Evolutionary conservation across 2,329 filamentous ascomycete species (phyloP).

Genomic region (Neocucurbitaria cava): DNA sequence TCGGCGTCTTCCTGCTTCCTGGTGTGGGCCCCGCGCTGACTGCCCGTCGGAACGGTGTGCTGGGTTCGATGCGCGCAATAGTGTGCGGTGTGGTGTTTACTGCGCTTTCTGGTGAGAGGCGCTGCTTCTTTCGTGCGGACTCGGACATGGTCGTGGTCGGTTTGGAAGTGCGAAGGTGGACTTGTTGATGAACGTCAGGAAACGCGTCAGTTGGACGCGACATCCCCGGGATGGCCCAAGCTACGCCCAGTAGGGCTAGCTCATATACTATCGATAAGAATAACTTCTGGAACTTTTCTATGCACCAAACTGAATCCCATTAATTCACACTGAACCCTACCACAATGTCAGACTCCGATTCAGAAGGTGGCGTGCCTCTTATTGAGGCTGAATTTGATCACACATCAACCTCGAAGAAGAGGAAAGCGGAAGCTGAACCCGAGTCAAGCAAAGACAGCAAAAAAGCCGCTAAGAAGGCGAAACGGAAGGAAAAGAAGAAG

Average conservation of each 20-base stretch:
- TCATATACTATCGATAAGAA: constrained; percentile 39
- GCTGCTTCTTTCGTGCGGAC: constrained; percentile 46
- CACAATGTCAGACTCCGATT: constrained; percentile 55
- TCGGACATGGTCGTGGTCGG: constrained; percentile 40
- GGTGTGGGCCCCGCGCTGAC: constrained; percentile 44
- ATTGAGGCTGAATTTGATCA: constrained; percentile 51
- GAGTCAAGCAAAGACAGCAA: constrained; percentile 43
- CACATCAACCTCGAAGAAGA: constrained; percentile 46
- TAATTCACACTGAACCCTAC: constrained; percentile 28
- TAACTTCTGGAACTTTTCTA: constrained; percentile 33
- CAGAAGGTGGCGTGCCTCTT: constrained; percentile 53
- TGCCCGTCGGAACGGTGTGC: constrained; percentile 46
- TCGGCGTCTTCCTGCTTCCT: constrained; percentile 40
- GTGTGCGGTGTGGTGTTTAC: constrained; percentile 34
- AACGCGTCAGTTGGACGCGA: constrained; percentile 31
- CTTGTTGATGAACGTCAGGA: constrained; percentile 30
- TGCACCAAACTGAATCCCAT: constrained; percentile 13
- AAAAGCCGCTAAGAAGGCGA: constrained; percentile 45
- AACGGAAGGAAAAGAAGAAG: constrained; percentile 63
- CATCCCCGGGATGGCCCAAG: constrained; percentile 3
- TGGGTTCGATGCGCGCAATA: constrained; percentile 24
- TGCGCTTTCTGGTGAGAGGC: constrained; percentile 38
- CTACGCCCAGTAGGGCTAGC: constrained; percentile 13
- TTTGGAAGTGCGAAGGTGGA: constrained; percentile 11
- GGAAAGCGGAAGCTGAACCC: constrained; percentile 49